Base-by-base conservation (phyloP, 345 rosid genomes). In the Hypericum perforatum region DNA sequence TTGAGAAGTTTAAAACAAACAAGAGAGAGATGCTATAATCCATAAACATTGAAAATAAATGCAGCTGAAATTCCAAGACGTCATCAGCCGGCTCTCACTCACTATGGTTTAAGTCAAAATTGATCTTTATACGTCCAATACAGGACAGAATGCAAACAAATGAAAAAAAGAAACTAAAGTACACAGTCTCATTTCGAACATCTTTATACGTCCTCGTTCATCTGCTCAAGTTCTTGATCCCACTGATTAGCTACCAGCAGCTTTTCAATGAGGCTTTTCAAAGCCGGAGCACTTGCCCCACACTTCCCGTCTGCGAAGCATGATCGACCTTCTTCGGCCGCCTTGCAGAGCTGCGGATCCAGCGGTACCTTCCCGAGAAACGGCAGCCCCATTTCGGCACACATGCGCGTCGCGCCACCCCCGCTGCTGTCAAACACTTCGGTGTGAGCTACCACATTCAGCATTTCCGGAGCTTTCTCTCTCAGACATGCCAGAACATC, bases 351-450 rank as follows among this genome's bases (percentile, higher is more conserved):
- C 53, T 84, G 82, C 42, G 85, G 98, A 73, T 91, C 98, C 72
- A 91, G 58, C 0, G 95, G 96, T 37, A 91, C 86, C 71, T 80
- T 91, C 11, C 98, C 96, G 2, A 22, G 32, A 22, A 22, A 22
- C 32, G 32, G 32, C 32, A 22, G 2, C 32, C 32, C 32, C 32
- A 22, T 22, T 22, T 22, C 32, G 2, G 32, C 4, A 22, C 32
- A 22, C 32, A 22, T 22, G 32, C 32, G 32, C 1, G 32, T 22
- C 32, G 32, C 32, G 4, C 32, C 32, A 4, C 32, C 98, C 0
- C 78, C 77, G 0, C 96, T 87, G 60, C 90, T 74, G 58, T 91
- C 98, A 59, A 91, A 91, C 39, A 91, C 86, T 65, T 91, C 92
- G 41, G 76, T 76, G 46, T 58, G 60, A 13, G 80, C 92, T 22